A percentile compares a stretch with the other conserved stretches of the same genome.
Conservation (phyloP, 164 flowering plant species). For the Echeveria elegans region DNA sequence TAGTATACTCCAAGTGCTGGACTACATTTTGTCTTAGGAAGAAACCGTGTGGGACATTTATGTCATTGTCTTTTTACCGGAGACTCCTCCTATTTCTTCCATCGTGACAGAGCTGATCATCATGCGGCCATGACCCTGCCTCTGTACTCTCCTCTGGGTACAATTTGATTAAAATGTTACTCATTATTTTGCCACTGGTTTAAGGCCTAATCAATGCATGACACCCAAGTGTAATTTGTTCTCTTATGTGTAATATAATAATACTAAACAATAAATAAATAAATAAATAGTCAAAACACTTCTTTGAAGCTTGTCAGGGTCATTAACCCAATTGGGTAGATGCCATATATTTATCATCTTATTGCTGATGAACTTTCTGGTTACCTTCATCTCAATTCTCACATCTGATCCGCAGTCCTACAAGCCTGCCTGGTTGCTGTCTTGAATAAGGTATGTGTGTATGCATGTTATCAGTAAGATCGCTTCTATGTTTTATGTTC, state of each 20-base stretch:
- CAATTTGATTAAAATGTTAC: background rate
- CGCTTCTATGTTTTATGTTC: background rate
- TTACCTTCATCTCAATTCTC: background rate
- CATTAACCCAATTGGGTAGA: background rate
- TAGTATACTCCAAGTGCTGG: too few species aligned
- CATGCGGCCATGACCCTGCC: background rate
- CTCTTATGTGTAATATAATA: too few species aligned
- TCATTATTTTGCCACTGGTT: background rate
- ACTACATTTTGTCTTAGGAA: too few species aligned
- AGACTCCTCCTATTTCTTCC: background rate
- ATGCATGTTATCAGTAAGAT: background rate
- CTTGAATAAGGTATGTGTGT: background rate
- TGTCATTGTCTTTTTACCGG: background rate
- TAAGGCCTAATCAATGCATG: background rate
- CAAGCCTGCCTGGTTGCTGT: background rate
- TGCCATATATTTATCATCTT: background rate
- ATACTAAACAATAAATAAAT: too few species aligned
- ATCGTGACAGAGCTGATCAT: background rate
- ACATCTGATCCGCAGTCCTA: background rate
- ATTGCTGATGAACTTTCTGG: background rate
- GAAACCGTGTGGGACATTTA: constrained; percentile 4
- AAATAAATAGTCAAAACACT: background rate
- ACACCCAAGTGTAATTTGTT: background rate
- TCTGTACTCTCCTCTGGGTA: background rate
- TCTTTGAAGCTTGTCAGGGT: background rate